These are phyloP conservation scores for Saururus chinensis DNA, from an alignment of 164 flowering plant genomes.

Conservation along the genomic window DNA sequence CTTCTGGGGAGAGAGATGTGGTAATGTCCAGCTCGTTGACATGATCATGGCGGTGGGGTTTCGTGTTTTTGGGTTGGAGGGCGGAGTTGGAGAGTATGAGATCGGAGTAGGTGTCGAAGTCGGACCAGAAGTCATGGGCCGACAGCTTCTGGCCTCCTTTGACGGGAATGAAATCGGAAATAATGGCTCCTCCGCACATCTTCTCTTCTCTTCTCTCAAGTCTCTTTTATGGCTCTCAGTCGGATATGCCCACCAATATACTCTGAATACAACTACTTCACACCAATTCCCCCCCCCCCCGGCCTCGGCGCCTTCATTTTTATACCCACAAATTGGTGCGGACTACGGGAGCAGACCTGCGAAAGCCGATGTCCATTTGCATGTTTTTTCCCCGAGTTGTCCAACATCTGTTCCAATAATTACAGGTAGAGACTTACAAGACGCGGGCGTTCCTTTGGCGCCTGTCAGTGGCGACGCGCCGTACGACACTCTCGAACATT, in stretches of 20 bases:
- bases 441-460: no score
- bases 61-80: background rate
- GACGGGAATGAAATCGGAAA: slow-evolving; percentile 31
- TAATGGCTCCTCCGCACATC: slow-evolving; percentile 74
- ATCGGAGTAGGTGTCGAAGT: slow-evolving; percentile 35
- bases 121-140: slow-evolving; percentile 41
- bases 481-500: no score
- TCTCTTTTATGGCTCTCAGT: no score
- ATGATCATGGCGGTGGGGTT: background rate
- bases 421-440: no score
- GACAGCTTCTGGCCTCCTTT: slow-evolving; percentile 28
- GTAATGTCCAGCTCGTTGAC: background rate
- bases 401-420: no score
- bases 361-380: background rate
- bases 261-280: background rate
- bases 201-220: background rate
- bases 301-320: background rate
- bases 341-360: no score
- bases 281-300: background rate
- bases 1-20: background rate
- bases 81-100: slow-evolving; percentile 15
- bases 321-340: background rate
- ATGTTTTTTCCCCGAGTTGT: background rate
- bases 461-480: no score
- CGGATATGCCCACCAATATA: no score